Conservation (phyloP, 306 rosid species). For the Quercus gilva region DNA sequence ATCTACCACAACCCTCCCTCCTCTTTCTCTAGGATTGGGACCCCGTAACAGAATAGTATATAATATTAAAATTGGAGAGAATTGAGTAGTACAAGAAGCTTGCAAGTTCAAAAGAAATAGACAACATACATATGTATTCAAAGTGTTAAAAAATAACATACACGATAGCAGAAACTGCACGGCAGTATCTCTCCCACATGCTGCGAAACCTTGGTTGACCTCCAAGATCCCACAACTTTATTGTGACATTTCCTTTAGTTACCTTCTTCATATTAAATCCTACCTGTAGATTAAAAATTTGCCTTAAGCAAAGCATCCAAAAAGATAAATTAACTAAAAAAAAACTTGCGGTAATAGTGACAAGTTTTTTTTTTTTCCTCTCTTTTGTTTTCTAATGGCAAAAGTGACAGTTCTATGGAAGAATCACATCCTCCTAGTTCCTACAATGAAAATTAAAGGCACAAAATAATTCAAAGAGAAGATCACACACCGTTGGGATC, state of each 20-base stretch:
- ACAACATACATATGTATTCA: not conserved
- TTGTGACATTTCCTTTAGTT: constrained; percentile 65
- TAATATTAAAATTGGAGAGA: not conserved
- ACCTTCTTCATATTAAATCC: constrained; percentile 76
- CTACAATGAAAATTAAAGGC: not conserved
- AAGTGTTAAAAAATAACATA: constrained; percentile 23
- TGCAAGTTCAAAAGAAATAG: not conserved
- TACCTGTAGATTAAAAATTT: constrained; percentile 39
- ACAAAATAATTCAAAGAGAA: not conserved
- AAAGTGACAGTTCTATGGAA: not conserved
- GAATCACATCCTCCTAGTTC: not conserved
- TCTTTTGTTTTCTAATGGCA: too few species aligned
- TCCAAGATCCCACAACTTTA: constrained; percentile 77
- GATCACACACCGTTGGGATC: constrained; percentile 65
- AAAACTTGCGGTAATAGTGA: not conserved
- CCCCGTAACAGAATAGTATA: not conserved
- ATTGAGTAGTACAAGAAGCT: not conserved
- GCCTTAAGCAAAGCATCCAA: constrained; percentile 2
- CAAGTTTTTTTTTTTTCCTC: not conserved
- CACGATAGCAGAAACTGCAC: constrained; percentile 66
- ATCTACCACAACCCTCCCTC: too few species aligned
- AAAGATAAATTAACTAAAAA: not conserved
- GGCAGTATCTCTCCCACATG: constrained; percentile 84
- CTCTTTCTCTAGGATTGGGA: too few species aligned
- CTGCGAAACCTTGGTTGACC: constrained; percentile 74